phyloP scores from a whole-genome alignment of 2,329 filamentous ascomycete genomes.

The Aureobasidium sp. region DNA sequence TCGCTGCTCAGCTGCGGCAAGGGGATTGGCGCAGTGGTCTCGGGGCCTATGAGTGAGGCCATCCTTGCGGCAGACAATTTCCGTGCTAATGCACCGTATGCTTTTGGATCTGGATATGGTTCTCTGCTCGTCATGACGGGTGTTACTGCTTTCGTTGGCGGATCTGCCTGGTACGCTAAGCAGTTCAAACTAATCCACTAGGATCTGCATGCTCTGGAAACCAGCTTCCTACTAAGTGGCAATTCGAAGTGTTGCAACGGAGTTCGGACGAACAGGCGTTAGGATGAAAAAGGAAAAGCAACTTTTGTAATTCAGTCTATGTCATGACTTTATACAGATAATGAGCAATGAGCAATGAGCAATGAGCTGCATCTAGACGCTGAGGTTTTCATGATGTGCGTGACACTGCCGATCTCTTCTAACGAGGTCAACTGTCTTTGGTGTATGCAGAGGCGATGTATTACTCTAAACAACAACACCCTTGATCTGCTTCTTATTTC shows the following conservation, averaged over 20 bases:
- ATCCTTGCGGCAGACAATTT: conserved; percentile 34
- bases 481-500: conserved; percentile 31
- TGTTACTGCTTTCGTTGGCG: conserved; percentile 31
- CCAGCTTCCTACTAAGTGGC: too few relatives aligned
- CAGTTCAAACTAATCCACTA: conserved; percentile 18
- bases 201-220: not conserved
- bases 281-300: not conserved
- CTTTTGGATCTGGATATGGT: conserved; percentile 40
- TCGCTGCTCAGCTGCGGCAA: conserved; percentile 43
- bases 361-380: not conserved
- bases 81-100: conserved; percentile 31
- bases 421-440: not conserved
- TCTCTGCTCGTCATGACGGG: conserved; percentile 38
- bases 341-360: not conserved
- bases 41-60: conserved; percentile 46
- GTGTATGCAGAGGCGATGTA: not conserved
- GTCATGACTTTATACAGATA: not conserved
- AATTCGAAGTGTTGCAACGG: not conserved
- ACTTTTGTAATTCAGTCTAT: not conserved
- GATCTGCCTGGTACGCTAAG: conserved; percentile 21
- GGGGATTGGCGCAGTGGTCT: conserved; percentile 46
- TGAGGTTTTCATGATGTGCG: not conserved
- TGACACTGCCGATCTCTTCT: not conserved
- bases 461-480: conserved; percentile 26
- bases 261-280: not conserved